Evolutionary conservation across 768 basidiomycete species (phyloP), one percentile per base, ranked within the genome.

Genomic region (Panellus pusillus): DNA sequence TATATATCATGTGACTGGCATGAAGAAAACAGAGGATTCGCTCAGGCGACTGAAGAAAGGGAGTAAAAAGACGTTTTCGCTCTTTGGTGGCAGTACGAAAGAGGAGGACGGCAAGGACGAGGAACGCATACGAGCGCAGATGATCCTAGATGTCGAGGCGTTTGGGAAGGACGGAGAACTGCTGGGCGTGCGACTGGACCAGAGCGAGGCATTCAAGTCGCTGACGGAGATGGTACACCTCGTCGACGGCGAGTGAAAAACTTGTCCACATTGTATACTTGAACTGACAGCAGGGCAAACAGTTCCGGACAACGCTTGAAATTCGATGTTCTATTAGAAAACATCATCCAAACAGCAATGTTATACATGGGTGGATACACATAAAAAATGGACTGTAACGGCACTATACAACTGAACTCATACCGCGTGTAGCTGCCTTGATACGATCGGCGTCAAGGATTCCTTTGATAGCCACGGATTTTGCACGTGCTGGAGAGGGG

Each of bases 1-100:
- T 68, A 83, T 87, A 12, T 78, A 80, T 51, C 88, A 91, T 64
- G 76, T 98, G 19, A 77, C 84, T 9, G 81, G 83, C 1, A 93
- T 95, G 81, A 90, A 86, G 68, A 96, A 96, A 75, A 92, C 92
- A 8, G 93, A 98, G 59, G 93, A 94, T 65, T 88, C 91, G 11
- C 73, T 98, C 20, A 78, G 87, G 36, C 81, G 90, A 35, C 77
- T 96, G 61, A 93, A 94, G 66, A 96, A 91, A 68, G 88, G 89
- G 40, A 92, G 91, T 64, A 91, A 87, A 61, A 59, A 75, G 0
- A 76, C 84, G 0, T 89, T 92, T 68, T 91, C 91, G 4, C 74
- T 97, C 20, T 97, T 98, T 62, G 81, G 72, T 44, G 58, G 78
- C 3, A 67, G 67, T 40, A 68, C 72, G 24, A 80, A 74, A 45